Percentiles rank a stretch among this genome's conserved stretches.
These are phyloP conservation scores for Eimeria brunetti DNA, from an alignment of 169 alveolate species.

Conservation along the genomic window DNA sequence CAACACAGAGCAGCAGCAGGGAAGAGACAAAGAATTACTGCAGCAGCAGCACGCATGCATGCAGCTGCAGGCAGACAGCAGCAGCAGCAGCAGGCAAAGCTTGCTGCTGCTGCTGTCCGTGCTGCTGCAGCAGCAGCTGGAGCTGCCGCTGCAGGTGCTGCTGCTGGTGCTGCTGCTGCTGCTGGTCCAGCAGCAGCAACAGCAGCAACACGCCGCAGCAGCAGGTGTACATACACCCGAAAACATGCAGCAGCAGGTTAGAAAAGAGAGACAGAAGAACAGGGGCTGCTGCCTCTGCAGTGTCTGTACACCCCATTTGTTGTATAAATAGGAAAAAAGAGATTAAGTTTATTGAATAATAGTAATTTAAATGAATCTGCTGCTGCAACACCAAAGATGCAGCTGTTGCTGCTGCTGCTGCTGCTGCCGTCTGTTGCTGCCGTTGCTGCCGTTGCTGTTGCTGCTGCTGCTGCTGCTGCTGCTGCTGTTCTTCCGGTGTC, in stretches of 20 bases:
- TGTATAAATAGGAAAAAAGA: too few species aligned
- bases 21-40: too few species aligned
- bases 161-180: slow-evolving; percentile 16
- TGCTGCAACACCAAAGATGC: not conserved
- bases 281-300: not conserved
- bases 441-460: not conserved
- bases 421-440: not conserved
- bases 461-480: slow-evolving; percentile 46
- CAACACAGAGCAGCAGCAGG: too few species aligned
- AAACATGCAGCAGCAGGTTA: too few species aligned
- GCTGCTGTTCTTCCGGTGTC: slow-evolving; percentile 2
- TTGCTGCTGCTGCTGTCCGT: not conserved
- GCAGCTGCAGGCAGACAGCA: not conserved
- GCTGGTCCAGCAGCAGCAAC: not conserved
- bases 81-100: not conserved
- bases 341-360: too few species aligned
- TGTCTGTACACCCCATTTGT: not conserved
- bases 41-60: too few species aligned
- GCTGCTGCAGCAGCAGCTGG: slow-evolving; percentile 7
- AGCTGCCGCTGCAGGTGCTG: slow-evolving; percentile 12
- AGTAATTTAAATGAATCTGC: too few species aligned
- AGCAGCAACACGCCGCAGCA: not conserved
- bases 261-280: not conserved
- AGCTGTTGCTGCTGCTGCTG: not conserved
- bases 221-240: slow-evolving; percentile 1